Conservation (phyloP, 768 basidiomycete genomes). For the Pleurotus sapidus region DNA sequence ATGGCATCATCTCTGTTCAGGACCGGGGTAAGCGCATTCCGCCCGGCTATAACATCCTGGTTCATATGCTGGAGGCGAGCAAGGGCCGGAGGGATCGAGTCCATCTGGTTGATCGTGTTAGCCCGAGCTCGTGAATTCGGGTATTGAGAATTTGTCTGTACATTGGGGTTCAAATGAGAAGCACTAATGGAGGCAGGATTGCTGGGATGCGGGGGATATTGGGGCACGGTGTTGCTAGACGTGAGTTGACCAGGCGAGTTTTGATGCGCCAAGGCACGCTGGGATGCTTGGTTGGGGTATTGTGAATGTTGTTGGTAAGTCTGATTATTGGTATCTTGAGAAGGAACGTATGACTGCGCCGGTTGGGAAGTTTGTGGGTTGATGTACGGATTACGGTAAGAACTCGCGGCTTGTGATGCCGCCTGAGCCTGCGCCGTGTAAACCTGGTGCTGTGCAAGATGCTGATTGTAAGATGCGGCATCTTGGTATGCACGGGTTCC, state of each 20-base stretch:
- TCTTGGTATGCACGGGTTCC: slow-evolving; percentile 86
- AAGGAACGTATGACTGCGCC: slow-evolving; percentile 28
- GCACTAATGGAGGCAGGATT: slow-evolving; percentile 24
- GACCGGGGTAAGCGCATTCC: slow-evolving; percentile 89
- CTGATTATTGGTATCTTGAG: slow-evolving; percentile 24
- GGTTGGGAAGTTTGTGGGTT: slow-evolving; percentile 40
- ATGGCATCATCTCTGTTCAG: slow-evolving; percentile 93
- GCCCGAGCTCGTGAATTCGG: slow-evolving; percentile 72
- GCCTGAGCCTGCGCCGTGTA: slow-evolving; percentile 86
- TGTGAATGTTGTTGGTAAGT: slow-evolving; percentile 33
- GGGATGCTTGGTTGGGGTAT: slow-evolving; percentile 33
- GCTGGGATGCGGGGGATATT: slow-evolving; percentile 32
- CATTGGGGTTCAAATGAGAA: slow-evolving; percentile 44
- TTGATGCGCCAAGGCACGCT: slow-evolving; percentile 46
- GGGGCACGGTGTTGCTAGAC: slow-evolving; percentile 24
- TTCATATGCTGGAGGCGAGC: slow-evolving; percentile 89
- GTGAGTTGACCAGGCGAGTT: slow-evolving; percentile 46
- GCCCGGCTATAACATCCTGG: slow-evolving; percentile 70
- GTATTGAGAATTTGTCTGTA: slow-evolving; percentile 68
- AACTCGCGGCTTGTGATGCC: slow-evolving; percentile 64
- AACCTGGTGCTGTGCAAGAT: slow-evolving; percentile 90
- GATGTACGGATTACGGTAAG: slow-evolving; percentile 82
- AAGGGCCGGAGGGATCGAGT: slow-evolving; percentile 91
- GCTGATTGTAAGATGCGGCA: slow-evolving; percentile 92
- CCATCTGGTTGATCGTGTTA: slow-evolving; percentile 91